These are phyloP conservation scores for Claviceps monticola DNA, from an alignment of 2,329 filamentous ascomycete species.

Conservation along the genomic window DNA sequence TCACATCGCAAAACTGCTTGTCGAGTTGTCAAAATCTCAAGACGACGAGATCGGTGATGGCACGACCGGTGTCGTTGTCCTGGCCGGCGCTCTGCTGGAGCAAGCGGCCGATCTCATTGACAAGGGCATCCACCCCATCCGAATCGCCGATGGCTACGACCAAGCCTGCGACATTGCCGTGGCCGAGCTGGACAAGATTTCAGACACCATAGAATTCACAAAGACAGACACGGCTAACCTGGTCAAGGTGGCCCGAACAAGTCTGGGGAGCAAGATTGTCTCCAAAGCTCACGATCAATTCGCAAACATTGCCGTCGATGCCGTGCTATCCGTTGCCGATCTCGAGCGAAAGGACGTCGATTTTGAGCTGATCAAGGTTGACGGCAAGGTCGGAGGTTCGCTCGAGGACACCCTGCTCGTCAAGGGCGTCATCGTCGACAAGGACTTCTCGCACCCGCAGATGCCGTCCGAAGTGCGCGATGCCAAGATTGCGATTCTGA, in stretches of 20 bases:
- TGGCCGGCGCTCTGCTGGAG: slow-evolving; percentile 87
- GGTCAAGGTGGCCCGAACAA: slow-evolving; percentile 88
- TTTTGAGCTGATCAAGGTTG: slow-evolving; percentile 98
- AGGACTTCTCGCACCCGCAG: slow-evolving; percentile 98
- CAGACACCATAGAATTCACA: slow-evolving; percentile 78
- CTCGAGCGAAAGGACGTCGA: slow-evolving; percentile 94
- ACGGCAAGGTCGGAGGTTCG: slow-evolving; percentile 90
- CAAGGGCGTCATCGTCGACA: slow-evolving; percentile 97
- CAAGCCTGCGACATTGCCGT: slow-evolving; percentile 95
- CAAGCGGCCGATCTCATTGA: slow-evolving; percentile 96
- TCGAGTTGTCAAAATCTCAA: slow-evolving; percentile 95
- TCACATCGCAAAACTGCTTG: slow-evolving; percentile 91
- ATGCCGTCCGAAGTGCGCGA: slow-evolving; percentile 94
- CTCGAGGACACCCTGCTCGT: slow-evolving; percentile 90
- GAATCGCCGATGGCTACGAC: slow-evolving; percentile 97
- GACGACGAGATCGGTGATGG: slow-evolving; percentile 98
- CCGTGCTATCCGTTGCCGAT: slow-evolving; percentile 90
- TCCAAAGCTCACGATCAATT: slow-evolving; percentile 98
- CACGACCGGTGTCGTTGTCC: slow-evolving; percentile 91
- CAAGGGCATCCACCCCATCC: slow-evolving; percentile 98
- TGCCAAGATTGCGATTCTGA: slow-evolving; percentile 94
- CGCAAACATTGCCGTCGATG: slow-evolving; percentile 91
- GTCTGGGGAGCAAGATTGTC: slow-evolving; percentile 95
- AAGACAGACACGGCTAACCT: slow-evolving; percentile 72
- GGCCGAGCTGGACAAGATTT: slow-evolving; percentile 81